Evolutionary conservation across 352 stramenopile genomes (phyloP).

Genomic region (Globisporangium emineosum): DNA sequence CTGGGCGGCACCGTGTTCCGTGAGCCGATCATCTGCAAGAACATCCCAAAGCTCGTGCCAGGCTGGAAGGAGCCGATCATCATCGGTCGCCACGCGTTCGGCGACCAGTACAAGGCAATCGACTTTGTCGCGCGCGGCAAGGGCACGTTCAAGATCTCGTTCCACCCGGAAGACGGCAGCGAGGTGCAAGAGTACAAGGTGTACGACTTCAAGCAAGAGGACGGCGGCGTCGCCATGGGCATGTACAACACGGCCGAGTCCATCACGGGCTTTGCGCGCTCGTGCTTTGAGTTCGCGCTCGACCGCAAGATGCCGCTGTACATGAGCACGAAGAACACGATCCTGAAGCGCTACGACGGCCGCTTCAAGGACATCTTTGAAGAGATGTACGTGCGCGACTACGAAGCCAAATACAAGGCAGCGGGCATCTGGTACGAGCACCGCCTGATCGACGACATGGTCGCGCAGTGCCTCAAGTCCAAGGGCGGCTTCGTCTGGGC

Average conservation of each 20-base stretch:
- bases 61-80: slow-evolving; percentile 88
- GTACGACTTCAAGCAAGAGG: slow-evolving; percentile 76
- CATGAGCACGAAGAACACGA: slow-evolving; percentile 91
- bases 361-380: slow-evolving; percentile 91
- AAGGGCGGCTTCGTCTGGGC: slow-evolving; percentile 88
- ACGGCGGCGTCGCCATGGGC: slow-evolving; percentile 72
- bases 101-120: slow-evolving; percentile 86
- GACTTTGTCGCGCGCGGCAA: slow-evolving; percentile 73
- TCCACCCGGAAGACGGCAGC: slow-evolving; percentile 57
- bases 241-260: slow-evolving; percentile 91
- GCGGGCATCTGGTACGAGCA: slow-evolving; percentile 82
- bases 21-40: slow-evolving; percentile 85
- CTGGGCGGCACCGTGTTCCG: slow-evolving; percentile 87
- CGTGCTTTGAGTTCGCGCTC: slow-evolving; percentile 64
- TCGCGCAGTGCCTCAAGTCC: slow-evolving; percentile 88
- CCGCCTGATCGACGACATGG: slow-evolving; percentile 90
- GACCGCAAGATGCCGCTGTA: slow-evolving; percentile 75
- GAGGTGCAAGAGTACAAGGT: slow-evolving; percentile 60
- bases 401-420: slow-evolving; percentile 69
- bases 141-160: slow-evolving; percentile 81
- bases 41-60: slow-evolving; percentile 83
- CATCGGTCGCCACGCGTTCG: slow-evolving; percentile 84
- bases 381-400: slow-evolving; percentile 79
- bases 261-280: slow-evolving; percentile 63
- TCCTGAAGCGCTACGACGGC: slow-evolving; percentile 87